Evolutionary conservation across 495 filamentous ascomycete species (phyloP).

Genomic region (Darksidea phi): DNA sequence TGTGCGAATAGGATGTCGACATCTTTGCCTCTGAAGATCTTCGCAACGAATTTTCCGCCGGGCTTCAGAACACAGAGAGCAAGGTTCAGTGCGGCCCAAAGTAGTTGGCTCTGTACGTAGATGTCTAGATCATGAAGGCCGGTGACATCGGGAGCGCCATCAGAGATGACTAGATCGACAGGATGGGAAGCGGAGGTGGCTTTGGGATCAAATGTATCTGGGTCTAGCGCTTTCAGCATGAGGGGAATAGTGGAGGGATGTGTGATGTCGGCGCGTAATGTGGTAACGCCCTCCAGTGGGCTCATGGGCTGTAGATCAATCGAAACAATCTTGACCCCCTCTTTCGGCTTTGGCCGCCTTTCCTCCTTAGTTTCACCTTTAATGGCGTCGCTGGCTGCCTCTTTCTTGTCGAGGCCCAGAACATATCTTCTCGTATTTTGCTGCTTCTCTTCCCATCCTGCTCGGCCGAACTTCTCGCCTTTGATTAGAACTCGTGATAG

Average conservation of each 20-base stretch:
- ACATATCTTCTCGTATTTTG: constrained; percentile 39
- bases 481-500: constrained; percentile 89
- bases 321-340: constrained; percentile 85
- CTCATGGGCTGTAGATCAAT: constrained; percentile 96
- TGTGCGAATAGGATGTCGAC: constrained; percentile 91
- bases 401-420: constrained; percentile 32
- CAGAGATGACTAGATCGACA: constrained; percentile 88
- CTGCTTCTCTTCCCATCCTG: constrained; percentile 81
- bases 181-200: constrained; percentile 58
- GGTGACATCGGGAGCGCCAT: constrained; percentile 95
- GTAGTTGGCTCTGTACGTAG: constrained; percentile 92
- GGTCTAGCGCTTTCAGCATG: constrained; percentile 78
- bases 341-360: constrained; percentile 43
- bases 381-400: neutral
- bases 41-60: constrained; percentile 94
- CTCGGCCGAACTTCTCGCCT: constrained; percentile 80
- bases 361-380: constrained; percentile 37
- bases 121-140: constrained; percentile 96
- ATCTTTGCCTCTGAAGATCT: constrained; percentile 93
- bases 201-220: constrained; percentile 61
- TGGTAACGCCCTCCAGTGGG: constrained; percentile 86
- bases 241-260: constrained; percentile 92
- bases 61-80: constrained; percentile 86
- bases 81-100: constrained; percentile 89
- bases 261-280: constrained; percentile 90